phyloP scores from a whole-genome alignment of 1,284 basidiomycete genomes.

The Fomitopsis pinicola region DNA sequence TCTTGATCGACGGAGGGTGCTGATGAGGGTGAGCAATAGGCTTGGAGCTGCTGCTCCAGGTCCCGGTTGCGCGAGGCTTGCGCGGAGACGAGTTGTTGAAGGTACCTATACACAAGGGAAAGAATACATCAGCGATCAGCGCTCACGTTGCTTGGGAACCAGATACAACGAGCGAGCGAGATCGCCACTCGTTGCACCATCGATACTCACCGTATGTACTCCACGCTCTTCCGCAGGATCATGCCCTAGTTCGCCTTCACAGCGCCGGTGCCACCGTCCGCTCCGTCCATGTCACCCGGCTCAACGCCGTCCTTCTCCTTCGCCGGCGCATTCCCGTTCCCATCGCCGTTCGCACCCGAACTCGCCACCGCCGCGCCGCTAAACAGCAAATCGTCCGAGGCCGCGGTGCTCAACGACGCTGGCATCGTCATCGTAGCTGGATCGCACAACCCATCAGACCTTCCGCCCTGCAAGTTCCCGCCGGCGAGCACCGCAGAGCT shows the following conservation, averaged over 20 bases:
- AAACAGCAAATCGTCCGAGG: conserved; percentile 29
- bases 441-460: not conserved
- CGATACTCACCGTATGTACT: conserved; percentile 67
- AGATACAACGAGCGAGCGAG: too few species aligned
- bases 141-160: too few species aligned
- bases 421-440: conserved; percentile 27
- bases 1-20: conserved; percentile 13
- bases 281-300: conserved; percentile 20
- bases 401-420: conserved; percentile 22
- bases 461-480: not conserved
- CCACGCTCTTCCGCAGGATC: conserved; percentile 84
- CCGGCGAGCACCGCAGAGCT: not conserved
- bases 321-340: conserved; percentile 20
- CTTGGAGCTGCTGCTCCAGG: conserved; percentile 61
- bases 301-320: conserved; percentile 19
- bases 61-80: conserved; percentile 75
- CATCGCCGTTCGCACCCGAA: conserved; percentile 18
- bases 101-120: conserved; percentile 46
- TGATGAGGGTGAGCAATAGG: conserved; percentile 31
- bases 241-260: conserved; percentile 89
- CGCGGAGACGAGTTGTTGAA: conserved; percentile 77
- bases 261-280: conserved; percentile 21
- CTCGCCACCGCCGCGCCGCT: conserved; percentile 10
- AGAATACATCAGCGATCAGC: not conserved
- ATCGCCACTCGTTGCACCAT: not conserved